These are phyloP conservation scores for Deinandra increscens DNA, from an alignment of 129 eudicot species.

Conservation along the genomic window DNA sequence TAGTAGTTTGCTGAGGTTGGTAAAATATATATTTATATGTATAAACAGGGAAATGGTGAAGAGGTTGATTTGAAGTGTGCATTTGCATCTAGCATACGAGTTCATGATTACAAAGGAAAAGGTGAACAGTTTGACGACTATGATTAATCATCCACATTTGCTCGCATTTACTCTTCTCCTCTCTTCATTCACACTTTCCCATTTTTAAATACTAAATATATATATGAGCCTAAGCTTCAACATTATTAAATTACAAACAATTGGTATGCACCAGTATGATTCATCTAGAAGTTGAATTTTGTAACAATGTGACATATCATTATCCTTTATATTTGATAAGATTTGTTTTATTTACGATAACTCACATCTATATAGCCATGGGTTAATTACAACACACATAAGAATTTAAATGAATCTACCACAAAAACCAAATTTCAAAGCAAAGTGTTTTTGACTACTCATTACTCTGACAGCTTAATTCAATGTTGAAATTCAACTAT, in stretches of 20 bases:
- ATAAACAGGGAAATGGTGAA: no score
- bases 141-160: neutral
- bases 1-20: no score
- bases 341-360: no score
- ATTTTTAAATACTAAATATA: neutral
- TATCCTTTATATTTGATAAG: no score
- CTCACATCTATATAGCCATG: neutral
- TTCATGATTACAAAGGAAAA: conserved; percentile 30
- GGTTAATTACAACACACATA: no score
- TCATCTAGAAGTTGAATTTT: no score
- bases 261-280: no score
- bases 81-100: conserved; percentile 15
- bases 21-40: no score
- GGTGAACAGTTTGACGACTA: conserved; percentile 18
- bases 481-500: conserved; percentile 30
- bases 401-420: conserved; percentile 34
- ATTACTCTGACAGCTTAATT: conserved; percentile 41
- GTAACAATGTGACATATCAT: no score
- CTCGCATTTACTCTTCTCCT: conserved; percentile 14
- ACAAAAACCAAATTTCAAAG: conserved; percentile 18
- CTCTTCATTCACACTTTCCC: neutral
- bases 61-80: neutral
- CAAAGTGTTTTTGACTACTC: conserved; percentile 18
- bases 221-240: no score
- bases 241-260: no score